Base-by-base conservation (phyloP, 257 asterid genomes). In the Echium plantagineum region DNA sequence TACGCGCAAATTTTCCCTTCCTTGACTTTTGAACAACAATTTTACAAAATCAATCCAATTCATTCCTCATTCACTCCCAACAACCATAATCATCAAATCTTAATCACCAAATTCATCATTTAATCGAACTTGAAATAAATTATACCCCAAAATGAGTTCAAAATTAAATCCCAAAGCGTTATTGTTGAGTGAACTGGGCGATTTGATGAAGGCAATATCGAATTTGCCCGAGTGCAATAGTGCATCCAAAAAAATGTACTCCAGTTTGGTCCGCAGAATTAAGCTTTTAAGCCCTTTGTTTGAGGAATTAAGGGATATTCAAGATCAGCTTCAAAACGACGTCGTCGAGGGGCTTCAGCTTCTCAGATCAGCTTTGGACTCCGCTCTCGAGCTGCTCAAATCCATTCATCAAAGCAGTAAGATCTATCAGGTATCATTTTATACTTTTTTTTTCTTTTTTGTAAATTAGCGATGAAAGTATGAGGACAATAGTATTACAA, bases 231-330 rank as follows among this genome's bases (percentile, higher is more conserved):
- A 86, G 64, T 86, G 97, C 67, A 73, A 75, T 19, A 75, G 86
- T 61, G 89, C 82, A 32, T 75, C 83, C 13, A 89, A 69, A 74
- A 84, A 77, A 81, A 81, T 86, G 85, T 84, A 83, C 66, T 35
- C 84, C 17, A 83, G 85, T 78, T 79, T 93, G 83, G 83, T 81
- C 58, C 68, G 99, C 51, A 86, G 97, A 61, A 81, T 89, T 46
- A 93, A 86, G 81, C 96, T 93, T 28, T 57, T 93, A 80, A 79
- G 91, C 73, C 99, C 99, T 59, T 76, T 93, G 52, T 70, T 86
- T 59, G 99, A 93, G 75, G 99, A 93, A 75, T 63, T 93, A 76
- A 86, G 70, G 61, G 94, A 85, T 55, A 71, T 69, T 62, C 81
- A 74, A 52, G 83, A 66, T 61, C 75, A 71, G 69, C 71, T 89